Conservation (phyloP, 805 yeast species). For the Pichia eremophila region DNA sequence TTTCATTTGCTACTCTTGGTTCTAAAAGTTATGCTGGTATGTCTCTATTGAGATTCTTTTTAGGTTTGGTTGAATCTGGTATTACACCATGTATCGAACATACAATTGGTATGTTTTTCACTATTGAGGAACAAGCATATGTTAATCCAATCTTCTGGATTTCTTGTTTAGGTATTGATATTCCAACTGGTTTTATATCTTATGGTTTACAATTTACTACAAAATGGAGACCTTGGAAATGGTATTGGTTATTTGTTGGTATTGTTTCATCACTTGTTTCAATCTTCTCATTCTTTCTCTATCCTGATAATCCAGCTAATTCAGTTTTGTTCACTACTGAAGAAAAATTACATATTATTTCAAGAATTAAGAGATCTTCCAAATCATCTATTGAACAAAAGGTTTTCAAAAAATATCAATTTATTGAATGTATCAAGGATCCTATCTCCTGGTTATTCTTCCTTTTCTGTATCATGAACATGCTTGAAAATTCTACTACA, state of each 20-base stretch:
- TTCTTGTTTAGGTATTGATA: constrained; percentile 34
- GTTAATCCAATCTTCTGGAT: constrained; percentile 22
- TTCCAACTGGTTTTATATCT: constrained; percentile 30
- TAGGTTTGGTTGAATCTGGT: constrained; percentile 29
- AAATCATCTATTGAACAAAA: constrained; percentile 34
- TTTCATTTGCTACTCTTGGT: constrained; percentile 32
- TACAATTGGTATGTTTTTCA: constrained; percentile 41
- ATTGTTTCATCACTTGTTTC: constrained; percentile 36
- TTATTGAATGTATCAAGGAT: constrained; percentile 38
- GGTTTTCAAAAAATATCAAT: constrained; percentile 34
- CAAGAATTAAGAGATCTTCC: constrained; percentile 26
- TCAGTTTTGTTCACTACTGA: constrained; percentile 33
- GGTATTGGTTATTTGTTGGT: constrained; percentile 41
- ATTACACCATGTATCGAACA: constrained; percentile 35
- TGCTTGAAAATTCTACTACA: constrained; percentile 15
- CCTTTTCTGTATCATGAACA: constrained; percentile 13
- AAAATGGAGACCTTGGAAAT: constrained; percentile 34
- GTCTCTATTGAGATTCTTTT: constrained; percentile 29
- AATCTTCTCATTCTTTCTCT: constrained; percentile 26
- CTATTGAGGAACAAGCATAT: constrained; percentile 34
- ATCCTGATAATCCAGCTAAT: constrained; percentile 46
- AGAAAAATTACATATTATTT: constrained; percentile 32
- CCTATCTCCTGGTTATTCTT: constrained; percentile 34
- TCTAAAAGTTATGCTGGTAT: constrained; percentile 38
- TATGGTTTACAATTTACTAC: constrained; percentile 17